Evolutionary conservation across 768 basidiomycete genomes (phyloP).

Genomic region (Naganishia vaughanmartiniae): DNA sequence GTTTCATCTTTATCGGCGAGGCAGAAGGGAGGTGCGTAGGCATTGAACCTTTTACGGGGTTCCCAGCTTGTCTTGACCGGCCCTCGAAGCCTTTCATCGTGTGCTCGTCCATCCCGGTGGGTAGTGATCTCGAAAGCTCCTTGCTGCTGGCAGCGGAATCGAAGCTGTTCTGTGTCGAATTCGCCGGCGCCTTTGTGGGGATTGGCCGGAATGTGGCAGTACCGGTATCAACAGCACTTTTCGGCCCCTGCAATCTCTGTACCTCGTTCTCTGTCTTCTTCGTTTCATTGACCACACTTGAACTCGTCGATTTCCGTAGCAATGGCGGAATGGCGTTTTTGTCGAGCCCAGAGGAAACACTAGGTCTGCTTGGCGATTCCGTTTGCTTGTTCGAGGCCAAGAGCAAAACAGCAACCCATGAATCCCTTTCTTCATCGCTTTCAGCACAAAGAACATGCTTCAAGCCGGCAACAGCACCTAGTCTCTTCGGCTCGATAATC

Average conservation of each 20-base stretch:
- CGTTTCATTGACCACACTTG: constrained; percentile 38
- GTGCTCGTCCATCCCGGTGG: neutral
- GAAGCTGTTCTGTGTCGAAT: neutral
- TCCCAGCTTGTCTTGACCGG: neutral
- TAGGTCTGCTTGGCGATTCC: constrained; percentile 51
- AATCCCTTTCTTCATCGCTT: constrained; percentile 87
- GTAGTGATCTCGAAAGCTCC: constrained; percentile 16
- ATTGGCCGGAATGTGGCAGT: neutral
- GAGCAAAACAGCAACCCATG: constrained; percentile 91
- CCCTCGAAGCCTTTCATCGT: neutral
- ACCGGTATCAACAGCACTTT: neutral
- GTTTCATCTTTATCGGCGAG: constrained; percentile 23
- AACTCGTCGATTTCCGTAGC: constrained; percentile 55
- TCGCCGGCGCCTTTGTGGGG: neutral
- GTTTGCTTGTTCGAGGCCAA: constrained; percentile 78
- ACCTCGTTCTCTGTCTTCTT: neutral
- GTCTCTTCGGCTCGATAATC: constrained; percentile 66
- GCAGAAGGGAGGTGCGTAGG: neutral
- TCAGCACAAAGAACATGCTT: constrained; percentile 95
- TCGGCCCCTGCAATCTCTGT: neutral
- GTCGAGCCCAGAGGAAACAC: constrained; percentile 20
- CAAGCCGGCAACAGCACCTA: constrained; percentile 47
- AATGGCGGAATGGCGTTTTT: neutral
- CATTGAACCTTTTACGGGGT: neutral
- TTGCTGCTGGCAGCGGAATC: neutral